Evolutionary conservation across 2,329 filamentous ascomycete species (phyloP).

Genomic region (Drechmeria coniospora): DNA sequence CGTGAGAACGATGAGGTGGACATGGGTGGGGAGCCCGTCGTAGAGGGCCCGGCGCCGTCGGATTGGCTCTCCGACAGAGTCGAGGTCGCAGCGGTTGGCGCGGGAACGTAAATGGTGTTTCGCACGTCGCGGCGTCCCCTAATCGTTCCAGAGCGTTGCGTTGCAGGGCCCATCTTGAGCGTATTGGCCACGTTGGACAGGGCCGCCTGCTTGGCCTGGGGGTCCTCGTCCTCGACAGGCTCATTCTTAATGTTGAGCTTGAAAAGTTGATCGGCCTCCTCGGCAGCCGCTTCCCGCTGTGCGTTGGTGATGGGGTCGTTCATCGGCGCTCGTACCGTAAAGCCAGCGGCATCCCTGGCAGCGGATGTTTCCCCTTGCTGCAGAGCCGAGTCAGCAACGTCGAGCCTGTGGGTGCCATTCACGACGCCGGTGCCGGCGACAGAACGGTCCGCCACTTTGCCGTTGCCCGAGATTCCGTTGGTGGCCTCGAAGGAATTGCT

Average conservation of each 20-base stretch:
- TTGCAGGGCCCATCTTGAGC: slow-evolving; percentile 49
- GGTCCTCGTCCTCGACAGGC: slow-evolving; percentile 64
- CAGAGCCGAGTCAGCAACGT: slow-evolving; percentile 35
- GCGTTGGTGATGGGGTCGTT: slow-evolving; percentile 57
- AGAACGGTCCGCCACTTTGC: too few relatives aligned
- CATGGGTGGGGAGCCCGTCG: slow-evolving; percentile 6
- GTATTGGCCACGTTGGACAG: slow-evolving; percentile 62
- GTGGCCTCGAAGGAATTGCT: slow-evolving; percentile 24
- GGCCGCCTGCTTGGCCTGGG: slow-evolving; percentile 56
- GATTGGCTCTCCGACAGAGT: slow-evolving; percentile 18
- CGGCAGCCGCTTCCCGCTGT: slow-evolving; percentile 43
- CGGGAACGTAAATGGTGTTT: slow-evolving; percentile 73
- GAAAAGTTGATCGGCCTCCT: slow-evolving; percentile 51
- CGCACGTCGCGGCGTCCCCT: slow-evolving; percentile 81
- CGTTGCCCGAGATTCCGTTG: slow-evolving; percentile 24
- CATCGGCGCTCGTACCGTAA: slow-evolving; percentile 50
- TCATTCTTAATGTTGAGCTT: slow-evolving; percentile 69
- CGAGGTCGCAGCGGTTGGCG: slow-evolving; percentile 7
- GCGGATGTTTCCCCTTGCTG: slow-evolving; percentile 16
- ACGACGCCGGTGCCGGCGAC: slow-evolving; percentile 17
- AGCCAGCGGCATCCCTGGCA: slow-evolving; percentile 56
- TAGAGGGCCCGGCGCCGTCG: slow-evolving; percentile 9
- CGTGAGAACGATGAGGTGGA: slow-evolving; percentile 11
- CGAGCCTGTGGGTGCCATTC: slow-evolving; percentile 31
- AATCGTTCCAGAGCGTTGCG: slow-evolving; percentile 58